Evolutionary conservation across 2,329 filamentous ascomycete species (phyloP), one percentile per base, ranked within the genome.

Genomic region (Trichoderma asperellum): DNA sequence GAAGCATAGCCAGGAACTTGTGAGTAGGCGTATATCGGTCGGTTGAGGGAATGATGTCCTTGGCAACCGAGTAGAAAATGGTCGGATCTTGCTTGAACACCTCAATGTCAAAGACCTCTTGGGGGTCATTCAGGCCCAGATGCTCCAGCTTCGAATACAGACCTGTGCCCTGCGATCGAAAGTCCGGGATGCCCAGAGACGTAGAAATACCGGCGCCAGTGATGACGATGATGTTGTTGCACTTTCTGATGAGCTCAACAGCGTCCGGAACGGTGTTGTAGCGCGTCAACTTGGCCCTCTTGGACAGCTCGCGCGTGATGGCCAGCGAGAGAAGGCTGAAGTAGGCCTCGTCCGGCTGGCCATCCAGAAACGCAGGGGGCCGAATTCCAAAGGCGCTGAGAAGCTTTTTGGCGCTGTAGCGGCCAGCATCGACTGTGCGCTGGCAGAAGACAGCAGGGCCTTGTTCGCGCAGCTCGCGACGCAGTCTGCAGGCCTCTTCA

Each of bases 141-240:
- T 93, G 88, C 74, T 88, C 89, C 63, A 98, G 85, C 77, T 94
- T 91, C 57, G 93, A 91, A 81, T 98, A 98, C 68, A 98, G 90
- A 61, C 95, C 95, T 1, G 91, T 97, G 76, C 93, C 92, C 79
- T 96, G 96, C 64, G 94, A 97, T 73, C 96, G 91, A 77, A 99
- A 99, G 79, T 99, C 96, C 5, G 96, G 96, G 70, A 99, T 98
- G 71, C 96, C 96, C 24, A 99, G 88, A 63, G 93, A 97, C 0
- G 96, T 99, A 32, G 94, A 97, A 74, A 99, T 98, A 73, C 96
- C 96, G 21, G 96, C 96, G 63, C 96, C 96, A 0, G 96, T 98
- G 73, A 99, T 88, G 73, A 98, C 92, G 76, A 99, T 88, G 78
- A 99, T 94, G 79, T 97, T 97, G 73, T 88, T 88, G 69, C 90